Evolutionary conservation across 306 rosid genomes (phyloP).

Genomic region (Styphnolobium japonicum): DNA sequence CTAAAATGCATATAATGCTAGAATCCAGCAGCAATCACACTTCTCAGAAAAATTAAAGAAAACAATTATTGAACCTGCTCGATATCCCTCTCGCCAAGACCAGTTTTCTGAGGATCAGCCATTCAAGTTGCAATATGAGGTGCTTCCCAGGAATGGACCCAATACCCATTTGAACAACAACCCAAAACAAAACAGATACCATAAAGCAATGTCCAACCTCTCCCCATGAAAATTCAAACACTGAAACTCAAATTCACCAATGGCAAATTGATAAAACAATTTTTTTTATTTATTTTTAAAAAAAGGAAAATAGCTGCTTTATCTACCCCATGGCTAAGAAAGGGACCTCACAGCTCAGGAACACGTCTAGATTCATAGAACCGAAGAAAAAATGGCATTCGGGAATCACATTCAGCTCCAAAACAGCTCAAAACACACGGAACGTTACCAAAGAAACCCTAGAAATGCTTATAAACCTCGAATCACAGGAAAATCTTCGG

Average conservation of each 20-base stretch:
- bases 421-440: conserved; percentile 33
- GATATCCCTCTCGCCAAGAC: conserved; percentile 66
- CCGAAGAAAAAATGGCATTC: conserved; percentile 16
- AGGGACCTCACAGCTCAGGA: conserved; percentile 35
- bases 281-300: no score
- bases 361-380: conserved; percentile 17
- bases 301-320: neutral
- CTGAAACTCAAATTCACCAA: conserved; percentile 24
- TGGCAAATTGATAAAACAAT: conserved; percentile 6
- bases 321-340: conserved; percentile 49
- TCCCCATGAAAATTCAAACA: conserved; percentile 51
- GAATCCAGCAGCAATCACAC: neutral
- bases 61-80: conserved; percentile 66
- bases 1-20: neutral
- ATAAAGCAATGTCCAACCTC: conserved; percentile 42
- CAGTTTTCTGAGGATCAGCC: conserved; percentile 77
- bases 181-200: conserved; percentile 40
- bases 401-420: conserved; percentile 40
- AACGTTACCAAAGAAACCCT: conserved; percentile 44
- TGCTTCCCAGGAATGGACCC: conserved; percentile 46
- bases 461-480: conserved; percentile 30
- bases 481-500: conserved; percentile 25
- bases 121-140: conserved; percentile 73
- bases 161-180: conserved; percentile 68
- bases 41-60: neutral